Conservation (phyloP, 148 eudicot species). For the Rhododendron ovatum region DNA sequence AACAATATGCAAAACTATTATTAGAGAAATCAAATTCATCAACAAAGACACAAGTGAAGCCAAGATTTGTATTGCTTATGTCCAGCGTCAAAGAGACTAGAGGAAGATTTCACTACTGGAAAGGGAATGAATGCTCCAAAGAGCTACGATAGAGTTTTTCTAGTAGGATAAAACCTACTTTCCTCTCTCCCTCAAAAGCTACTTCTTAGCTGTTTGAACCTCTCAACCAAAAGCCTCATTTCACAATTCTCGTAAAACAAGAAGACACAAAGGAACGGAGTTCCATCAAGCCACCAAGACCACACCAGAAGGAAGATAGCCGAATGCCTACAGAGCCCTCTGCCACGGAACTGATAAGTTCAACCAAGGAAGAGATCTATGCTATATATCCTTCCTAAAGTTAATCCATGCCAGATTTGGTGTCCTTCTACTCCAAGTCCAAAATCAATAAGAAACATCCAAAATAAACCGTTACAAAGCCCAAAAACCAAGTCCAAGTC, state of each 20-base stretch:
- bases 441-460: background rate
- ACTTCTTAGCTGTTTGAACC: too few species aligned
- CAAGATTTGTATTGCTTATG: background rate
- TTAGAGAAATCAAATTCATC: background rate
- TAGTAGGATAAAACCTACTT: too few species aligned
- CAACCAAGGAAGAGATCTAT: background rate
- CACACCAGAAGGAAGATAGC: background rate
- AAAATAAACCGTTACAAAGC: background rate
- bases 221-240: background rate
- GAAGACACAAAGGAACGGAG: background rate
- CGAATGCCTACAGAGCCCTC: background rate
- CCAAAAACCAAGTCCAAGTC: background rate
- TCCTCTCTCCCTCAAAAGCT: too few species aligned
- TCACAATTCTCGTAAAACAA: background rate
- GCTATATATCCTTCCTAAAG: background rate
- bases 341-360: background rate
- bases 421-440: background rate
- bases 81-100: background rate
- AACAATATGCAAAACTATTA: background rate
- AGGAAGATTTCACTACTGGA: background rate
- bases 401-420: background rate
- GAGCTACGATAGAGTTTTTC: too few species aligned
- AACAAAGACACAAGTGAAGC: background rate
- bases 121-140: background rate
- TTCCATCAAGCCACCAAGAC: background rate